phyloP scores from a whole-genome alignment of 2,329 filamentous ascomycete species.

The Plenodomus tracheiphilus region DNA sequence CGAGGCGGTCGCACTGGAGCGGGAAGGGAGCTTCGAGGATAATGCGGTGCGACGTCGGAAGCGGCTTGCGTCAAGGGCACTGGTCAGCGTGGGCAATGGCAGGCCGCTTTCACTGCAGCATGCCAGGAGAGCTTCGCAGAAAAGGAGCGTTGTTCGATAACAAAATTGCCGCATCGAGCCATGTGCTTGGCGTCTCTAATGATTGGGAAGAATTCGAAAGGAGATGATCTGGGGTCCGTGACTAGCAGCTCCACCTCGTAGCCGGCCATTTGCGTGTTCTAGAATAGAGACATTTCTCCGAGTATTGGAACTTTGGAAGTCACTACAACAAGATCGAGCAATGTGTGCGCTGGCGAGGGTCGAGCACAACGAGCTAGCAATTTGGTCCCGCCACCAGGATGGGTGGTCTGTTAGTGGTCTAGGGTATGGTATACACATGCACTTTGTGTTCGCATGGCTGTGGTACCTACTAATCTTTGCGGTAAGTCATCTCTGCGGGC shows the following conservation, averaged over 20 bases:
- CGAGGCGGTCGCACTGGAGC: slow-evolving; percentile 25
- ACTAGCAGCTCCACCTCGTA: slow-evolving; percentile 3
- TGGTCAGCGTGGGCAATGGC: slow-evolving; percentile 10
- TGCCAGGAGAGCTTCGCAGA: slow-evolving; percentile 16
- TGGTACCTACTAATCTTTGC: too few relatives aligned
- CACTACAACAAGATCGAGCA: too few relatives aligned
- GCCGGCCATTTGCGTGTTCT: not conserved
- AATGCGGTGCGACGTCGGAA: slow-evolving; percentile 26
- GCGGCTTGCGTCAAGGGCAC: slow-evolving; percentile 13
- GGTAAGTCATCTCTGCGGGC: too few relatives aligned
- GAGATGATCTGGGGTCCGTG: slow-evolving; percentile 12
- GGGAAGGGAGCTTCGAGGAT: slow-evolving; percentile 18
- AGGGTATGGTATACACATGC: slow-evolving; percentile 1
- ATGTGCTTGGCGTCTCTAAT: slow-evolving; percentile 20
- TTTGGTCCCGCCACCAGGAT: too few relatives aligned
- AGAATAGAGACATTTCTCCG: too few relatives aligned
- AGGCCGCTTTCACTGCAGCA: slow-evolving; percentile 12
- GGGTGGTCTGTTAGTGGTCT: too few relatives aligned
- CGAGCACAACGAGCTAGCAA: too few relatives aligned
- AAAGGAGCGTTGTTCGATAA: slow-evolving; percentile 26
- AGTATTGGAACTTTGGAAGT: too few relatives aligned
- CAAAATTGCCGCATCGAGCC: slow-evolving; percentile 24
- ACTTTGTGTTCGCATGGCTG: not conserved
- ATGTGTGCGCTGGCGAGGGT: not conserved
- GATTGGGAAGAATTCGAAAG: slow-evolving; percentile 17